Conservation (phyloP, 169 alveolate species). For the Eimeria brunetti region DNA sequence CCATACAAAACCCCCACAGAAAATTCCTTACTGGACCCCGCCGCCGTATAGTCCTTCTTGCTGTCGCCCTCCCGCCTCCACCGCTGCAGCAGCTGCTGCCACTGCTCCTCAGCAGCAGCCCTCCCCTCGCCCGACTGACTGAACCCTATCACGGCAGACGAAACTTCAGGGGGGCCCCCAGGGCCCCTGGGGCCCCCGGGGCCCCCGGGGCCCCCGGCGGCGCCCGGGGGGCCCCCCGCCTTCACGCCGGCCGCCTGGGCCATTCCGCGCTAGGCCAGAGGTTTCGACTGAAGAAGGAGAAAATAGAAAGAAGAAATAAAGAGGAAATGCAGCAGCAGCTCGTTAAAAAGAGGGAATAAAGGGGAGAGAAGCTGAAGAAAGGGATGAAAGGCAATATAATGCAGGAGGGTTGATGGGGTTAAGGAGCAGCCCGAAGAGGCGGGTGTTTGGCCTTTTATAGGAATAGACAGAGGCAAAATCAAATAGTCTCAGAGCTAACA, state of each 20-base stretch:
- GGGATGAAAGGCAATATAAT: too few species aligned
- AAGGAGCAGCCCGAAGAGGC: too few species aligned
- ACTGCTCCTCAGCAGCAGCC: slow-evolving; percentile 2
- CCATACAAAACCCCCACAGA: too few species aligned
- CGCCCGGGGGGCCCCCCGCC: background rate
- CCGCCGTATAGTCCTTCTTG: background rate
- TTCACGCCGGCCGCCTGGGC: background rate
- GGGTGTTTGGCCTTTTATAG: background rate
- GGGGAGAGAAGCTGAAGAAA: too few species aligned
- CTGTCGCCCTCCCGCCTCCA: slow-evolving; percentile 36
- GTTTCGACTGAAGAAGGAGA: too few species aligned
- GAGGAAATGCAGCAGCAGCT: too few species aligned
- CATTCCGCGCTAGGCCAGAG: background rate
- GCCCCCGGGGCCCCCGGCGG: background rate
- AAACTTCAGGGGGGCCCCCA: background rate
- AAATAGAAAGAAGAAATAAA: too few species aligned
- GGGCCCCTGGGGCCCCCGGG: background rate
- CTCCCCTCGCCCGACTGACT: background rate
- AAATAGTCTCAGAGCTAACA: background rate
- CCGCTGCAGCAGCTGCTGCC: background rate
- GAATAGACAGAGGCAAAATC: background rate
- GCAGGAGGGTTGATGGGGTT: too few species aligned
- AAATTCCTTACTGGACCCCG: background rate
- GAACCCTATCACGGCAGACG: slow-evolving; percentile 42
- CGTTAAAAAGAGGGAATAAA: too few species aligned